Evolutionary conservation across 2,329 filamentous ascomycete species (phyloP).

Genomic region (Rhynchosporium secalis): DNA sequence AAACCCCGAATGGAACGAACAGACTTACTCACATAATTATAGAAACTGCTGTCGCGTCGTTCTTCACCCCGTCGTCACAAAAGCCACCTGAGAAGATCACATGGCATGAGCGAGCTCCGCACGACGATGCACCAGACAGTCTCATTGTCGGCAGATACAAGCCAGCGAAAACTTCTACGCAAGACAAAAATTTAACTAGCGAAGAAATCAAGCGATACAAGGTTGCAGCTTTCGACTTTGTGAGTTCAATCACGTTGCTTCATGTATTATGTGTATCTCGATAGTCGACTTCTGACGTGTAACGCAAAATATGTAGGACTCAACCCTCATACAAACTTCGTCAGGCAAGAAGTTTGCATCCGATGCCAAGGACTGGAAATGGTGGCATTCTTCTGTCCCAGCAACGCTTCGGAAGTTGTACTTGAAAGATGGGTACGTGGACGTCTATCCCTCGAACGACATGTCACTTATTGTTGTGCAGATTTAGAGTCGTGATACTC

Average conservation of each 20-base stretch:
- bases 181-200: conserved; percentile 30
- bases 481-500: conserved; percentile 75
- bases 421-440: conserved; percentile 60
- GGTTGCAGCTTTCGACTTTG: conserved; percentile 71
- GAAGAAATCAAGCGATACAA: conserved; percentile 49
- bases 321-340: conserved; percentile 76
- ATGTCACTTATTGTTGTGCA: conserved; percentile 38
- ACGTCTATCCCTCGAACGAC: not conserved
- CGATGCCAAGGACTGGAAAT: conserved; percentile 82
- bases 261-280: not conserved
- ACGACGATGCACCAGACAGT: conserved; percentile 52
- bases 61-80: conserved; percentile 85
- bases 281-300: conserved; percentile 9
- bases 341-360: conserved; percentile 79
- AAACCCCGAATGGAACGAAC: not conserved
- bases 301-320: conserved; percentile 59
- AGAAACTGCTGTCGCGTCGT: conserved; percentile 74
- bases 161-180: conserved; percentile 46
- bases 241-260: conserved; percentile 35
- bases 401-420: conserved; percentile 65
- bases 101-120: conserved; percentile 67
- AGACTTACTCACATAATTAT: conserved; percentile 22
- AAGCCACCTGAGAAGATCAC: conserved; percentile 74
- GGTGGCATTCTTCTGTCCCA: conserved; percentile 80
- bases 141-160: conserved; percentile 75